Evolutionary conservation across 257 asterid species (phyloP).

Genomic region (Jaltomata sinuosa): DNA sequence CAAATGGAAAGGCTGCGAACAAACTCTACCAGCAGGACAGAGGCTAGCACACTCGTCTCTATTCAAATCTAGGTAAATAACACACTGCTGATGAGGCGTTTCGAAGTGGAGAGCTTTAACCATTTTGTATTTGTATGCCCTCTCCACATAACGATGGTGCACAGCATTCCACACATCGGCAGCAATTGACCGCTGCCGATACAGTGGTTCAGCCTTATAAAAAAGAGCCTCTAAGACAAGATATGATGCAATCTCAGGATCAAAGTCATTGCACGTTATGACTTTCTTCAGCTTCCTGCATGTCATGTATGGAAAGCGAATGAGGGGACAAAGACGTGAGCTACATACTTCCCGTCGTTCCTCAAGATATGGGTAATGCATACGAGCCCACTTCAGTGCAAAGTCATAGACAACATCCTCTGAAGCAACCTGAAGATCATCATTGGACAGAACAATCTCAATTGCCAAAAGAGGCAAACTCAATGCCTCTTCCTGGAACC

Average conservation of each 20-base stretch:
- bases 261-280: constrained; percentile 53
- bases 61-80: constrained; percentile 70
- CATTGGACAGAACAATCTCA: constrained; percentile 66
- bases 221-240: constrained; percentile 74
- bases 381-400: constrained; percentile 67
- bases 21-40: constrained; percentile 55
- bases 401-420: constrained; percentile 82
- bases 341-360: constrained; percentile 54
- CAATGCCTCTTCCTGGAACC: constrained; percentile 66
- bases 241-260: constrained; percentile 45
- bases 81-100: constrained; percentile 60
- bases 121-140: constrained; percentile 74
- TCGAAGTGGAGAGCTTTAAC: constrained; percentile 70
- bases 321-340: constrained; percentile 44
- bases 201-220: constrained; percentile 67
- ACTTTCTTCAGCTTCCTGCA: constrained; percentile 74
- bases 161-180: constrained; percentile 30
- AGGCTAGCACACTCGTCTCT: constrained; percentile 61
- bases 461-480: constrained; percentile 69
- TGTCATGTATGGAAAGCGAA: constrained; percentile 86
- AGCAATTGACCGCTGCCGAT: constrained; percentile 48
- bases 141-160: constrained; percentile 42
- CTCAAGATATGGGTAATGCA: constrained; percentile 49
- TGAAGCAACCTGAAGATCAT: constrained; percentile 67
- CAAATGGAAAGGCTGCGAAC: constrained; percentile 78